Evolutionary conservation across 306 rosid genomes (phyloP).

Genomic region (Casuarina cunninghamiana): DNA sequence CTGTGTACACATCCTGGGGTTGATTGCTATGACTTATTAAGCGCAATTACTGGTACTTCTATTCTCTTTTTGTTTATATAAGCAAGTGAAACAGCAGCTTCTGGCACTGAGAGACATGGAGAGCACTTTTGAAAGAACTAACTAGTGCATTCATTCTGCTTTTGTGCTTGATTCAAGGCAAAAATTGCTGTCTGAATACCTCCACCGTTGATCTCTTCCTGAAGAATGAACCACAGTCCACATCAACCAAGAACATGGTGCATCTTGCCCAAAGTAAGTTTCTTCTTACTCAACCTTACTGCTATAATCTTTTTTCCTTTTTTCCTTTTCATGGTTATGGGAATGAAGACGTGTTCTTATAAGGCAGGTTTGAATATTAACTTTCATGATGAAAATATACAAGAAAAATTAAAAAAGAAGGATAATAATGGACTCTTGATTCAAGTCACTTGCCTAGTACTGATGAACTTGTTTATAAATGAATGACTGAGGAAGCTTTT

Average conservation of each 20-base stretch:
- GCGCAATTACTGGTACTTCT: conserved; percentile 56
- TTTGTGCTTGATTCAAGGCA: conserved; percentile 38
- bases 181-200: conserved; percentile 81
- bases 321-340: no score
- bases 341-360: no score
- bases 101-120: background rate
- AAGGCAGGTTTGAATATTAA: no score
- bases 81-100: background rate
- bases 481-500: background rate
- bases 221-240: conserved; percentile 69
- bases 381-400: no score
- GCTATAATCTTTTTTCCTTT: no score
- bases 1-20: conserved; percentile 54
- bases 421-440: no score
- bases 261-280: conserved; percentile 86
- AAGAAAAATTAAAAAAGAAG: no score
- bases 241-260: conserved; percentile 78
- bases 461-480: background rate
- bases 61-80: background rate
- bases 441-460: no score
- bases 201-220: conserved; percentile 67
- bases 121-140: background rate
- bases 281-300: no score
- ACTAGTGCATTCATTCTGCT: background rate
- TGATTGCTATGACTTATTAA: conserved; percentile 61